Base-by-base conservation (phyloP, 1,284 basidiomycete genomes). In the Naganishia sp. region DNA sequence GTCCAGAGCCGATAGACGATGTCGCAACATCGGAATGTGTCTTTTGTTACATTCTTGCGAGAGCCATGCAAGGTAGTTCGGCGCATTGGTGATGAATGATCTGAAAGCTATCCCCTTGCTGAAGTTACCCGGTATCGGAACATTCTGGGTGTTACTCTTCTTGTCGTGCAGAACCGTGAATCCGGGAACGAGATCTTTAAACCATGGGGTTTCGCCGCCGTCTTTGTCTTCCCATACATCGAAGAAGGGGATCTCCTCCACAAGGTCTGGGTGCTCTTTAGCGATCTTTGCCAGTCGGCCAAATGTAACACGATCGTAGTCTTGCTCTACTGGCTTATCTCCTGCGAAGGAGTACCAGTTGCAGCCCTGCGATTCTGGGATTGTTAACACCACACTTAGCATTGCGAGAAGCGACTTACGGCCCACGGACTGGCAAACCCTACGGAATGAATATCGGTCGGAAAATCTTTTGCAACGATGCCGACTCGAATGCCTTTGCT, bases 371-470 rank as follows among this genome's bases (percentile, higher is more conserved):
- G 51, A 46, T 49, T n/a, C 4, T 10, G 11, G 7, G 32, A 23
- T 5, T 13, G n/a, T 13, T 9, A 17, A 5, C 42, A 2, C 43
- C 18, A 43, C 23, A 7, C 25, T 43, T 15, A 17, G 13, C 42
- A 11, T 23, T 7, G 2, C 11, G 18, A 11, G 9, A 13, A 7
- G 70, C 72, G 67, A 80, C 85, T 70, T 66, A 86, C 87, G 45
- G 88, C 88, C 85, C 88, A 90, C 0, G 88, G 88, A 67, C 83
- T 84, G 0, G 88, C 84, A 76, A 88, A 89, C 0, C 79, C 83
- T 57, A 85, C 84, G 1, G 84, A 85, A 61, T 82, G 77, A 28
- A 83, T 72, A 75, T 89, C 87, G 57, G 84, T 81, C 0, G 88
- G 87, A 69, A 88, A 78, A 69, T 90, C 88, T 50, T 86, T 81